These are phyloP conservation scores for Musa balbisiana DNA, from an alignment of 202 grass and related monocot species.

Conservation along the genomic window DNA sequence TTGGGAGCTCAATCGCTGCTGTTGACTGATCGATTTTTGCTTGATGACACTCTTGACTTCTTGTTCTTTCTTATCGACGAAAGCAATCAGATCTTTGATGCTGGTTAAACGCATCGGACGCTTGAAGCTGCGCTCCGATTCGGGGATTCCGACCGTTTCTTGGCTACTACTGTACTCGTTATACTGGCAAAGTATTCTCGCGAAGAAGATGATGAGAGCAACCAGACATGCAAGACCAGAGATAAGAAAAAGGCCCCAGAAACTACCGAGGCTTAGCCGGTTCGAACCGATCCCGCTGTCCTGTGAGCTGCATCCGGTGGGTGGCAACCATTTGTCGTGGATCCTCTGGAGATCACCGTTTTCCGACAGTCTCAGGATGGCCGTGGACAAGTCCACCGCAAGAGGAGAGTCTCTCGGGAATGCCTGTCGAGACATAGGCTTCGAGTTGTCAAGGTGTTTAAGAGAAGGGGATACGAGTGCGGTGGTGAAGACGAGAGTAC, in stretches of 20 bases:
- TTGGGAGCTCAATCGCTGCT: slow-evolving; percentile 20
- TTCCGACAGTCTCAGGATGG: slow-evolving; percentile 76
- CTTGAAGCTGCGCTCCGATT: slow-evolving; percentile 33
- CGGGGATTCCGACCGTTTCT: slow-evolving; percentile 24
- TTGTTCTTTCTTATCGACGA: slow-evolving; percentile 78
- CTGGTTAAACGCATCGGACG: slow-evolving; percentile 39
- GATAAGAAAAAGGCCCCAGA: slow-evolving; percentile 81
- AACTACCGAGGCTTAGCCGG: slow-evolving; percentile 55
- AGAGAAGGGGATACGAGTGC: background rate
- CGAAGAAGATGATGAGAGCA: slow-evolving; percentile 63
- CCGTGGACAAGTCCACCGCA: slow-evolving; percentile 71
- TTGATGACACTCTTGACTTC: slow-evolving; percentile 67
- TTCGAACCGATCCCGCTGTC: slow-evolving; percentile 33
- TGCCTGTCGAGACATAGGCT: slow-evolving; percentile 33
- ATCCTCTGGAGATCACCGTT: slow-evolving; percentile 84
- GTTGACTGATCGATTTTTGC: slow-evolving; percentile 46
- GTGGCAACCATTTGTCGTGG: slow-evolving; percentile 78
- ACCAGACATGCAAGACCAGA: slow-evolving; percentile 59
- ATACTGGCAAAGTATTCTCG: slow-evolving; percentile 58
- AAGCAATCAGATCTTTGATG: slow-evolving; percentile 65
- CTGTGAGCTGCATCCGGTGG: slow-evolving; percentile 35
- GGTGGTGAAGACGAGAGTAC: slow-evolving; percentile 20
- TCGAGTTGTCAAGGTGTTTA: background rate
- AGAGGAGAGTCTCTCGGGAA: slow-evolving; percentile 87
- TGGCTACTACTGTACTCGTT: slow-evolving; percentile 52